These are phyloP conservation scores for Penicillium simplicissimum DNA, from an alignment of 495 filamentous ascomycete species.

Conservation along the genomic window DNA sequence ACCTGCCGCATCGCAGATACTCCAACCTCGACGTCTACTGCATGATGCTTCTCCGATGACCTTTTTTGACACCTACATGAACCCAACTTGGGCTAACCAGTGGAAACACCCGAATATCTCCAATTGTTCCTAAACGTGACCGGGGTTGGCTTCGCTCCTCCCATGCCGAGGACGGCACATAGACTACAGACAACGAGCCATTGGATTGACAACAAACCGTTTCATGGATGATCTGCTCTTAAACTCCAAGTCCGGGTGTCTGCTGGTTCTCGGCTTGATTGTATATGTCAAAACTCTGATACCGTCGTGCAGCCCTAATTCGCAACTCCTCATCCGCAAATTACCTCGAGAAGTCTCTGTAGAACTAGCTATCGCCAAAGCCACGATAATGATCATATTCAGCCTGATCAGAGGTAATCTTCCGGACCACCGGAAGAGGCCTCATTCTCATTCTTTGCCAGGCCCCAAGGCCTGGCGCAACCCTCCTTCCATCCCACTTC, in stretches of 20 bases:
- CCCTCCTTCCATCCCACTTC: constrained; percentile 3
- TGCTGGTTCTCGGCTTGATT: constrained; percentile 4
- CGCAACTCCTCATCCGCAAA: too few species aligned
- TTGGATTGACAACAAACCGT: constrained; percentile 20
- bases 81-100: not conserved
- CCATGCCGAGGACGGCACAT: not conserved
- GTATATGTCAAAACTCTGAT: constrained; percentile 10
- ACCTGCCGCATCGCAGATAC: not conserved
- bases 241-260: constrained; percentile 23
- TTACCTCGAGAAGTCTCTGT: not conserved
- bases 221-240: constrained; percentile 7
- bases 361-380: not conserved
- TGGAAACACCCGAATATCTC: not conserved
- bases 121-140: not conserved
- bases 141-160: not conserved
- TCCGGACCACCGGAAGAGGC: not conserved
- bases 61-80: not conserved
- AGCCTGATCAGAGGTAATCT: not conserved
- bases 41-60: not conserved
- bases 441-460: not conserved
- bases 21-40: not conserved
- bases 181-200: not conserved
- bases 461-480: not conserved
- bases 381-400: not conserved
- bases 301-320: not conserved